Evolutionary conservation across 495 filamentous ascomycete species (phyloP).

Genomic region (Stereocaulon alpinum): DNA sequence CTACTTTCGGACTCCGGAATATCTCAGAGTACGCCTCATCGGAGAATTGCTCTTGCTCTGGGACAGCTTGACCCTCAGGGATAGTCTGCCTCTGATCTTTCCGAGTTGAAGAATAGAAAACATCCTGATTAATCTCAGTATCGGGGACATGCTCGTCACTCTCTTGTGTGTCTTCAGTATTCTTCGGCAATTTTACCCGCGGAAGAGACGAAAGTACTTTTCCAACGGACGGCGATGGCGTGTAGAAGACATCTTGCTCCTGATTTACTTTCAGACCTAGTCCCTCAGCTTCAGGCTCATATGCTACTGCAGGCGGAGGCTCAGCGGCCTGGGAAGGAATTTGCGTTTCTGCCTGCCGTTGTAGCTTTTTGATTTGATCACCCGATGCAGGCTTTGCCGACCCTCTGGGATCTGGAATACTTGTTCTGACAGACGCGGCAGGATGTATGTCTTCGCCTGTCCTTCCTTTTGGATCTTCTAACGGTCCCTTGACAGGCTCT

Average conservation of each 20-base stretch:
- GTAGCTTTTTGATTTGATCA: slow-evolving; percentile 37
- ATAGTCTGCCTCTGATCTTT: slow-evolving; percentile 19
- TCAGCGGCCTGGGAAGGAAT: slow-evolving; percentile 41
- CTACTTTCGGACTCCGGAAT: slow-evolving; percentile 51
- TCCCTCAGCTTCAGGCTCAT: slow-evolving; percentile 18
- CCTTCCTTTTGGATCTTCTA: slow-evolving; percentile 11
- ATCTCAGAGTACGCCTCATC: slow-evolving; percentile 51
- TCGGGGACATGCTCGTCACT: slow-evolving; percentile 26
- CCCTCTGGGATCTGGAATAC: slow-evolving; percentile 27
- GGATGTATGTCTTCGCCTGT: slow-evolving; percentile 22
- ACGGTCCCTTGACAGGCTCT: slow-evolving; percentile 22
- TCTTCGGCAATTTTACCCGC: slow-evolving; percentile 48
- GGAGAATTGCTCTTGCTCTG: slow-evolving; percentile 36
- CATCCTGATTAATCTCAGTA: slow-evolving; percentile 46
- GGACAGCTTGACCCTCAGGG: slow-evolving; percentile 19
- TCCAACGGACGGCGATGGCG: slow-evolving; percentile 35
- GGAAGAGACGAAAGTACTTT: slow-evolving; percentile 46
- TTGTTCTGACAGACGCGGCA: slow-evolving; percentile 25
- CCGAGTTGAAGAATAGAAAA: slow-evolving; percentile 37
- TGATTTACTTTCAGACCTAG: slow-evolving; percentile 32
- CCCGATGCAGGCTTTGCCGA: slow-evolving; percentile 27
- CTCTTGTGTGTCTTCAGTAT: slow-evolving; percentile 36
- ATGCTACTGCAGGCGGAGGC: slow-evolving; percentile 25
- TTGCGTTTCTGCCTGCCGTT: slow-evolving; percentile 43
- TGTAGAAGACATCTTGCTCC: slow-evolving; percentile 51